phyloP scores from a whole-genome alignment of 2,329 filamentous ascomycete species.

The Ophiostoma himal-ulmi region DNA sequence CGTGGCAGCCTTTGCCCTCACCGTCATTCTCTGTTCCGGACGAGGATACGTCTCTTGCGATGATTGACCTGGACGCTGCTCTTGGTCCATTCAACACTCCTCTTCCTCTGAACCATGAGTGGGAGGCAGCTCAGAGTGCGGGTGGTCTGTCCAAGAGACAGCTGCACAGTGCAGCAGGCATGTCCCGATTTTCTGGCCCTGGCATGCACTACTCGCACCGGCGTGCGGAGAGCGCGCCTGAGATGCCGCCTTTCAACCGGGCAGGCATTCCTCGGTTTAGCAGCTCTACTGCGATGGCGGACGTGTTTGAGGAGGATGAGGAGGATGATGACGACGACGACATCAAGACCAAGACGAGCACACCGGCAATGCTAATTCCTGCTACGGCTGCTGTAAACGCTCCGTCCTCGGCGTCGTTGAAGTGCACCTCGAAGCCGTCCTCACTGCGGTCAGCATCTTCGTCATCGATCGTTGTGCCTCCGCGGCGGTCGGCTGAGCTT shows the following conservation, averaged over 20 bases:
- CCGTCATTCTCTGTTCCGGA: slow-evolving; percentile 35
- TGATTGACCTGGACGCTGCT: slow-evolving; percentile 92
- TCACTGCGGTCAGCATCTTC: slow-evolving; percentile 18
- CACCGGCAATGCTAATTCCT: background rate
- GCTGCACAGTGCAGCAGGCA: slow-evolving; percentile 70
- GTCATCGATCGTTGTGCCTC: slow-evolving; percentile 13
- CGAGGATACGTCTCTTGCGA: slow-evolving; percentile 64
- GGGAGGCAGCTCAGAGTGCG: slow-evolving; percentile 59
- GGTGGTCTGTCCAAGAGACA: slow-evolving; percentile 56
- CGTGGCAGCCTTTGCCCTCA: slow-evolving; percentile 37
- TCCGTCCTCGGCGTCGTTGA: background rate
- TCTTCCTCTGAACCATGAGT: slow-evolving; percentile 55
- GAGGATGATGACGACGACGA: slow-evolving; percentile 43
- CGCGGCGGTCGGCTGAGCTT: background rate
- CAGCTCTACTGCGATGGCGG: slow-evolving; percentile 70
- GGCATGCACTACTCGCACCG: slow-evolving; percentile 70
- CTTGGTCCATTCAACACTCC: slow-evolving; percentile 88
- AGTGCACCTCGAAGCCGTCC: slow-evolving; percentile 9
- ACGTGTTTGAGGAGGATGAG: slow-evolving; percentile 82
- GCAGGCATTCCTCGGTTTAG: slow-evolving; percentile 57
- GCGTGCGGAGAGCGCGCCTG: slow-evolving; percentile 73
- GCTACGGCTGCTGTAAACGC: background rate
- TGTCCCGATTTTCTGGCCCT: slow-evolving; percentile 61
- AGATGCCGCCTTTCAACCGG: slow-evolving; percentile 68
- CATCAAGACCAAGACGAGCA: background rate